Evolutionary conservation across 768 basidiomycete genomes (phyloP).

Genomic region (Termitomyces sp.): DNA sequence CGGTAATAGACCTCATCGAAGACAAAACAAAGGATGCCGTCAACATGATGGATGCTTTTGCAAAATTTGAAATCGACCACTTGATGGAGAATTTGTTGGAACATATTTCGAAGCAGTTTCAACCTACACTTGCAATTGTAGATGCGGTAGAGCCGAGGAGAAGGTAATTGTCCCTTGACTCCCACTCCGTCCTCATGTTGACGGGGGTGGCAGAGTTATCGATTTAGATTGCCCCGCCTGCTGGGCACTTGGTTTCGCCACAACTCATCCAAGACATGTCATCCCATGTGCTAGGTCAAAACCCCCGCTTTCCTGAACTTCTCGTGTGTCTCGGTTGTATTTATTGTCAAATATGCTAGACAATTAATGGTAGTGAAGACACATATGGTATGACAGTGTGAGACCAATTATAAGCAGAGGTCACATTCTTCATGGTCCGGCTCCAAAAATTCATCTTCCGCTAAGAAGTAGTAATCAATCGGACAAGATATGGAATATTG

Average conservation of each 20-base stretch:
- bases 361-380: no score
- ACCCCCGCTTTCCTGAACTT: neutral
- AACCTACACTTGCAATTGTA: neutral
- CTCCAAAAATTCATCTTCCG: neutral
- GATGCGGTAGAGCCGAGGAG: neutral
- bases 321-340: neutral
- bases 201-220: neutral
- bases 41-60: neutral
- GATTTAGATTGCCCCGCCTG: conserved; percentile 1
- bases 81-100: neutral
- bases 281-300: neutral
- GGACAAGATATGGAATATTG: neutral
- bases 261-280: neutral
- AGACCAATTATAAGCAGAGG: neutral
- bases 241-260: neutral
- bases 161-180: neutral
- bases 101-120: neutral
- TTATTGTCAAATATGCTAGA: no score
- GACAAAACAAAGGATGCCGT: neutral
- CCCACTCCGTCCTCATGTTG: neutral
- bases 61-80: neutral
- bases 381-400: no score
- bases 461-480: neutral
- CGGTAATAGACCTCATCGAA: neutral
- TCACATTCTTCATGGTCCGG: neutral